Base-by-base conservation (phyloP, 1,284 basidiomycete genomes). In the Sparassis latifolia region DNA sequence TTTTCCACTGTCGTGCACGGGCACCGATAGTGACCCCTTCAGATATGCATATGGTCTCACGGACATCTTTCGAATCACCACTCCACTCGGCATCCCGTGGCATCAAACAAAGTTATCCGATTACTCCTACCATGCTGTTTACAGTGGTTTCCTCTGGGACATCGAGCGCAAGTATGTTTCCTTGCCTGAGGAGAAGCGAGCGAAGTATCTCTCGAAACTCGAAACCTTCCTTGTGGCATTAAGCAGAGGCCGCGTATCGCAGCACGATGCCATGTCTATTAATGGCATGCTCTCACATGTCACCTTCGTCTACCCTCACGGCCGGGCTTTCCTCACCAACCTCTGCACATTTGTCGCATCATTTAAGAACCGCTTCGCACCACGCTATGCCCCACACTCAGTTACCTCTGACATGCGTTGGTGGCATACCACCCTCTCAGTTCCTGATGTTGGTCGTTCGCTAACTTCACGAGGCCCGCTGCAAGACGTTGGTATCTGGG, bases 1-100 rank as follows among this genome's bases (percentile, higher is more conserved):
- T 1, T 54, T 47, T 20, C 67, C 65, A 10, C 7, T 37, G 7
- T n/a, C n/a, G n/a, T n/a, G n/a, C n/a, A n/a, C n/a, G n/a, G 35
- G 35, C 37, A 28, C 7, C 12, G 27, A 27, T 12, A 6, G 7
- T 12, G 12, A 33, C 31, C 7, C 44, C 28, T 52, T 35, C 45
- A 38, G 12, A 5, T 67, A 63, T 52, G 10, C 33, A 0, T 64
- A 64, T 44, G 47, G 62, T 35, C 47, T 60, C 12, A 28, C 33
- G 6, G 44, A 52, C 6, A 56, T 62, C n/a, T 43, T 65, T 0
- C n/a, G 32, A 0, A 41, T 51, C 3, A 61, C 66, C 28, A 32
- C 4, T 0, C 32, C 50, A 0, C 58, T 69, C 1, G 43, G 54
- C 5, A 49, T 66, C 1, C 68, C 65, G 0, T 69, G 66, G 63